Conservation (phyloP, 805 yeast species). For the Candida pseudofarinosa region DNA sequence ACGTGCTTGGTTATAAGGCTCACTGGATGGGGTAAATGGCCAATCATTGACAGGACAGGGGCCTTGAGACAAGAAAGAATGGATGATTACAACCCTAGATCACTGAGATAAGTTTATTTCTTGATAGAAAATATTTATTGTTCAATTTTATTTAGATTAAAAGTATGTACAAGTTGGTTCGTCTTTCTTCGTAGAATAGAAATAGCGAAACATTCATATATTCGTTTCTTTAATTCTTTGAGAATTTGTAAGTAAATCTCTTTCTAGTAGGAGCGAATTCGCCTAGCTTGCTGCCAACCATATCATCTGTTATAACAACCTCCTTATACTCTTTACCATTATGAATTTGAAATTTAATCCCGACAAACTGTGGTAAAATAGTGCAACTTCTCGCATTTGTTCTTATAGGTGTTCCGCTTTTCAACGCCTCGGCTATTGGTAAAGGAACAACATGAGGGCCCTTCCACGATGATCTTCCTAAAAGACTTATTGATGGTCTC, state of each 20-base stretch:
- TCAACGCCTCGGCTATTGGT: conserved; percentile 83
- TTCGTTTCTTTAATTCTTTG: conserved; percentile 48
- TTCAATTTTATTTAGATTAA: not conserved
- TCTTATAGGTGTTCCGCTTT: conserved; percentile 79
- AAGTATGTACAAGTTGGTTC: not conserved
- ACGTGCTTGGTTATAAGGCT: conserved; percentile 79
- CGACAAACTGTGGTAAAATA: conserved; percentile 92
- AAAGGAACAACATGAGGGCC: conserved; percentile 94
- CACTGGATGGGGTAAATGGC: conserved; percentile 95
- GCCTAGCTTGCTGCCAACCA: conserved; percentile 95
- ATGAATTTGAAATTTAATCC: conserved; percentile 89
- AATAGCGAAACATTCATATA: not conserved
- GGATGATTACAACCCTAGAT: conserved; percentile 38
- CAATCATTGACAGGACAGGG: conserved; percentile 78
- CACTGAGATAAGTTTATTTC: conserved; percentile 1
- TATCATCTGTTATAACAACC: conserved; percentile 81
- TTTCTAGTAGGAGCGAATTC: conserved; percentile 94
- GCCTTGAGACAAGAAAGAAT: conserved; percentile 68
- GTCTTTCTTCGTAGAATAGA: not conserved
- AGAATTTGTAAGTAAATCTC: conserved; percentile 75
- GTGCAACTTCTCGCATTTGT: conserved; percentile 97
- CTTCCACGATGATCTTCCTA: conserved; percentile 42
- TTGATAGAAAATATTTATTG: conserved; percentile 1
- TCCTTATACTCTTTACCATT: conserved; percentile 94
- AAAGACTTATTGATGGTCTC: conserved; percentile 30